Evolutionary conservation across 2,329 filamentous ascomycete species (phyloP).

Genomic region (Sporothrix sp.): DNA sequence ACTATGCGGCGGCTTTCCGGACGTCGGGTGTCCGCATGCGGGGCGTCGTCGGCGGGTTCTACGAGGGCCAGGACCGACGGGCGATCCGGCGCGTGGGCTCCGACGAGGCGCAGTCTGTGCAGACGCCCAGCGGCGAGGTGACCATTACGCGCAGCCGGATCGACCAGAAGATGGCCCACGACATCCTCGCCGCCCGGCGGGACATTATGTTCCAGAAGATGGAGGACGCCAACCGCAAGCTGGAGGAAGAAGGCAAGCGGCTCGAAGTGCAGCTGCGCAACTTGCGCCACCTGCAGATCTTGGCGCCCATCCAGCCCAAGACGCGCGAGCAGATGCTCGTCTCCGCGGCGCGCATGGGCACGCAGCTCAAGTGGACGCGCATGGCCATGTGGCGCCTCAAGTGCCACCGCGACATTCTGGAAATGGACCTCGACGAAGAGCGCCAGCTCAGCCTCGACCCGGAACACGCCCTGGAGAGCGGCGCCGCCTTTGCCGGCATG

Average conservation of each 20-base stretch:
- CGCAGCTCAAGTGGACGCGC: slow-evolving; percentile 86
- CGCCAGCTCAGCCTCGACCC: slow-evolving; percentile 31
- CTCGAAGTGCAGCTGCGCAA: slow-evolving; percentile 79
- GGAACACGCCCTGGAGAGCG: slow-evolving; percentile 20
- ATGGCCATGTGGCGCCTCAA: slow-evolving; percentile 88
- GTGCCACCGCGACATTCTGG: slow-evolving; percentile 81
- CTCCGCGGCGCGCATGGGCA: slow-evolving; percentile 73
- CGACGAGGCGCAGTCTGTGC: slow-evolving; percentile 44
- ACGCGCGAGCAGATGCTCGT: slow-evolving; percentile 79
- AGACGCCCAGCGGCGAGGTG: slow-evolving; percentile 64
- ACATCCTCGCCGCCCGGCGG: slow-evolving; percentile 72
- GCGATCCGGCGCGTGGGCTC: slow-evolving; percentile 64
- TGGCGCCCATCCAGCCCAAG: slow-evolving; percentile 85
- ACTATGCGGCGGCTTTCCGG: slow-evolving; percentile 90
- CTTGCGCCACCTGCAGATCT: slow-evolving; percentile 76
- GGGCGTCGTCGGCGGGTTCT: slow-evolving; percentile 73
- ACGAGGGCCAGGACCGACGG: slow-evolving; percentile 69
- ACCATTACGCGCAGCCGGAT: slow-evolving; percentile 63
- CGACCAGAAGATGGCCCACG: slow-evolving; percentile 72
- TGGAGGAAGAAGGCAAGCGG: slow-evolving; percentile 62
- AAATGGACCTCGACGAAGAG: slow-evolving; percentile 79
- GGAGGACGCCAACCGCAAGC: slow-evolving; percentile 67
- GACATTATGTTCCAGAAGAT: slow-evolving; percentile 80
- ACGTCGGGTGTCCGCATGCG: slow-evolving; percentile 86
- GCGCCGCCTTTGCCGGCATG: slow-evolving; percentile 16